Percentiles rank a stretch among this genome's conserved stretches.
These are phyloP conservation scores for Auriscalpium microsporum DNA, from an alignment of 768 basidiomycete genomes.

Conservation along the genomic window DNA sequence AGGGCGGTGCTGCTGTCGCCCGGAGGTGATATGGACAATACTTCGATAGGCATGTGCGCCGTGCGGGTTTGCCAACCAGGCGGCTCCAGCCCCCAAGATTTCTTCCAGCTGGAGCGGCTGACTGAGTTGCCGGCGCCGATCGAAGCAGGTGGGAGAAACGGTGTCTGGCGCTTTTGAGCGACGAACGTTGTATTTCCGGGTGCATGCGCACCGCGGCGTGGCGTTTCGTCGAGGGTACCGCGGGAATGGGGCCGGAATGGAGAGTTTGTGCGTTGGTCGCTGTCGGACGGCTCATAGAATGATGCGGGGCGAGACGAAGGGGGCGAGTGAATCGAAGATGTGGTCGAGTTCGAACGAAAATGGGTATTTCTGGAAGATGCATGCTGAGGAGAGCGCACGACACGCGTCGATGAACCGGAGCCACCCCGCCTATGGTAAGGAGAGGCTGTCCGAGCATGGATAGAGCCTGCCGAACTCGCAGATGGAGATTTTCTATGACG, in stretches of 20 bases:
- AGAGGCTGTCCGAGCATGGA: conserved; percentile 56
- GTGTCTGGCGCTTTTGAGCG: conserved; percentile 73
- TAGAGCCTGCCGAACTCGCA: conserved; percentile 65
- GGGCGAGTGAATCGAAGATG: conserved; percentile 72
- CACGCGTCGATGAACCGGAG: conserved; percentile 76
- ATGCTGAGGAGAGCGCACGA: conserved; percentile 50
- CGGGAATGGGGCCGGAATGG: conserved; percentile 49
- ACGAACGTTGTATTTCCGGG: conserved; percentile 52
- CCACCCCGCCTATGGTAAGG: conserved; percentile 75
- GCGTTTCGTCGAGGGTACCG: conserved; percentile 40
- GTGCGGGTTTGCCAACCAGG: conserved; percentile 72
- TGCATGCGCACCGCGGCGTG: conserved; percentile 27
- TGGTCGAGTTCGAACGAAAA: conserved; percentile 62
- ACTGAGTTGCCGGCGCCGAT: conserved; percentile 34
- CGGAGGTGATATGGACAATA: conserved; percentile 55
- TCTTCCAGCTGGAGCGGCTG: conserved; percentile 79
- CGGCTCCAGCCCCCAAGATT: conserved; percentile 81
- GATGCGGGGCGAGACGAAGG: conserved; percentile 72
- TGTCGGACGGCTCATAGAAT: conserved; percentile 67
- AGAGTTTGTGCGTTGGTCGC: conserved; percentile 56
- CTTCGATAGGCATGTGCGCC: conserved; percentile 65
- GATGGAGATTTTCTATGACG: conserved; percentile 72
- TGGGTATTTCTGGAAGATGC: conserved; percentile 42
- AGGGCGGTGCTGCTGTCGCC: conserved; percentile 33
- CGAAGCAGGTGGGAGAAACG: conserved; percentile 44